Percentiles rank a stretch among this genome's conserved stretches.
Evolutionary conservation across 2,329 filamentous ascomycete species (phyloP).

Genomic region (Fusarium incarnatum): DNA sequence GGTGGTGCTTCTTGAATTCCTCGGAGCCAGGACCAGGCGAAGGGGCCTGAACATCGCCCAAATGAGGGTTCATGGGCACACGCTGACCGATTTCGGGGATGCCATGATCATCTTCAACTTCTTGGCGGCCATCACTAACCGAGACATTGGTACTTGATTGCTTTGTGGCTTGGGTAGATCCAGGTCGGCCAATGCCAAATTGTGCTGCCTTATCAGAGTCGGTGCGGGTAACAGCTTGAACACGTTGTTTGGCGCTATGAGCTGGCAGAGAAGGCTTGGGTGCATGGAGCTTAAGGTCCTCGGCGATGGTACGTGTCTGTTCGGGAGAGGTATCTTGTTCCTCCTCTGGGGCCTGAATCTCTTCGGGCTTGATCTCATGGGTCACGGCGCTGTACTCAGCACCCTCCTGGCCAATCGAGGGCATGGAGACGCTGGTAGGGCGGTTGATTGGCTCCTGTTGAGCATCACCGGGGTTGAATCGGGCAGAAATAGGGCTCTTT

Average conservation of each 20-base stretch:
- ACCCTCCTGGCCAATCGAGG: conserved; percentile 89
- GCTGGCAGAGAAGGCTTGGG: conserved; percentile 88
- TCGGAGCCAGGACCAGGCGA: conserved; percentile 74
- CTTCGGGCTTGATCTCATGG: conserved; percentile 55
- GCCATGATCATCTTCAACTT: conserved; percentile 80
- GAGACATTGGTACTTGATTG: conserved; percentile 70
- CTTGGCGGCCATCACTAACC: conserved; percentile 60
- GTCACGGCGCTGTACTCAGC: conserved; percentile 79
- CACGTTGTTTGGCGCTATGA: conserved; percentile 83
- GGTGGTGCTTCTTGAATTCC: conserved; percentile 66
- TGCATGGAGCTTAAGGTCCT: conserved; percentile 87
- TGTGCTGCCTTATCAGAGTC: conserved; percentile 88
- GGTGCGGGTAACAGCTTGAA: conserved; percentile 87
- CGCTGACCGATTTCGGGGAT: conserved; percentile 93
- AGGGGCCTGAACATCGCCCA: conserved; percentile 95
- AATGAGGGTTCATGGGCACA: conserved; percentile 92
- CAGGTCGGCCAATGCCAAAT: conserved; percentile 81
- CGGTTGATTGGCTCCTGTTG: conserved; percentile 64
- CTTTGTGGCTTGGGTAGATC: conserved; percentile 66
- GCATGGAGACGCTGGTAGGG: conserved; percentile 82
- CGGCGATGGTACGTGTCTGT: conserved; percentile 81
- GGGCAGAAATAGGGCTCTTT: conserved; percentile 57
- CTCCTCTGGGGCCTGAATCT: conserved; percentile 56
- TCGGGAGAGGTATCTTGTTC: conserved; percentile 64
- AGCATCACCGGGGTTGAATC: conserved; percentile 52